Conservation (phyloP, 345 rosid genomes). For the Brassica incana region DNA sequence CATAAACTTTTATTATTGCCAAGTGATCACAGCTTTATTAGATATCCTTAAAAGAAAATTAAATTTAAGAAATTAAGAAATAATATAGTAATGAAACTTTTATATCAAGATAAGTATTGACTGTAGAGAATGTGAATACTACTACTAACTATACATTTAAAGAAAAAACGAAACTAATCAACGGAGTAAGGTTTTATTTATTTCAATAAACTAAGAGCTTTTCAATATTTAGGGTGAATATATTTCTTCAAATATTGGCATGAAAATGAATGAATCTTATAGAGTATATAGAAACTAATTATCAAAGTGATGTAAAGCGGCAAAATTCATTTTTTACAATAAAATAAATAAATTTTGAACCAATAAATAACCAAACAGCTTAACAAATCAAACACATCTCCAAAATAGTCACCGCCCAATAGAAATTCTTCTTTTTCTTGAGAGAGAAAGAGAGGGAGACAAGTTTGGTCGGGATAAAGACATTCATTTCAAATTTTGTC, state of each 20-base stretch:
- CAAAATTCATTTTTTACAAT: neutral
- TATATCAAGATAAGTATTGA: neutral
- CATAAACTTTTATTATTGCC: no score
- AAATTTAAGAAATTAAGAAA: neutral
- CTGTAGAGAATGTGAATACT: neutral
- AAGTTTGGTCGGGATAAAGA: slow-evolving; percentile 32
- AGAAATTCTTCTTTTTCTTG: neutral
- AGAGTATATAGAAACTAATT: neutral
- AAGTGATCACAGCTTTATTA: neutral
- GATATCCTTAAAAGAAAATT: neutral
- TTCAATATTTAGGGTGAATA: neutral
- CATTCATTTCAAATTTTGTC: slow-evolving; percentile 37
- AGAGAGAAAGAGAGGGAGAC: slow-evolving; percentile 37
- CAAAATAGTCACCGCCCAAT: slow-evolving; percentile 39
- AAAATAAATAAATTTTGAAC: neutral
- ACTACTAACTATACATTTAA: neutral
- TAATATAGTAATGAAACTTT: neutral
- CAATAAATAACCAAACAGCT: slow-evolving; percentile 35
- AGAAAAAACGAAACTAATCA: neutral
- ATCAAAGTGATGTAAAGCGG: slow-evolving; percentile 22
- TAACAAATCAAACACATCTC: slow-evolving; percentile 35
- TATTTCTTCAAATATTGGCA: neutral
- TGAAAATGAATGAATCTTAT: neutral
- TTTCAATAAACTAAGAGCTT: neutral
- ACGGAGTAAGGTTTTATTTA: neutral